Percentiles rank a stretch among this genome's conserved stretches.
phyloP scores from a whole-genome alignment of 306 rosid species.

The Lagenaria siceraria region DNA sequence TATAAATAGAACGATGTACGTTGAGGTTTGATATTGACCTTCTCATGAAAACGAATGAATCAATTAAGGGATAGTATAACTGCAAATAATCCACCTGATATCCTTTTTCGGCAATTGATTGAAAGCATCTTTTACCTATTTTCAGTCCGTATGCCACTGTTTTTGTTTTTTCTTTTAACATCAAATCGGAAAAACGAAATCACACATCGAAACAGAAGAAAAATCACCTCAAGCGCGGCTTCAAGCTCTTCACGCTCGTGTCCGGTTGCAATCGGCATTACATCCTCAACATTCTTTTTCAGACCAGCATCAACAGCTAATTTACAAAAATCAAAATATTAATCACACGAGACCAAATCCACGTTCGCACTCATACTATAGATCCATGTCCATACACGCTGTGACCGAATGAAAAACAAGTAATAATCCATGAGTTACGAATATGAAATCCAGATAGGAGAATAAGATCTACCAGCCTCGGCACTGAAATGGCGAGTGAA shows the following conservation, averaged over 20 bases:
- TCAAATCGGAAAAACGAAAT: background rate
- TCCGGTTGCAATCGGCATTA: slow-evolving; percentile 89
- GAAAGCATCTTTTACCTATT: background rate
- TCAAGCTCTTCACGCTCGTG: slow-evolving; percentile 92
- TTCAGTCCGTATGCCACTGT: background rate
- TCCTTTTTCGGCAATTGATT: background rate
- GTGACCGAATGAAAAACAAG: background rate
- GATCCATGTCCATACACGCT: background rate
- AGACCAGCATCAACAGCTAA: slow-evolving; percentile 8
- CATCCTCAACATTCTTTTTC: slow-evolving; percentile 66
- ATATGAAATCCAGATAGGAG: background rate
- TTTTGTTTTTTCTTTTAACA: background rate
- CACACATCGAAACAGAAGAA: background rate
- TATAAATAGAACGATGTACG: background rate
- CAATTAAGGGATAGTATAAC: background rate
- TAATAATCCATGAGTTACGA: background rate
- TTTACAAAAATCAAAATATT: background rate
- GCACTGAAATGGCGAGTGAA: slow-evolving; percentile 32
- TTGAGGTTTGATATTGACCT: background rate
- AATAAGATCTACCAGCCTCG: slow-evolving; percentile 32
- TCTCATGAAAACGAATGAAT: background rate
- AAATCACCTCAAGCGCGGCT: slow-evolving; percentile 40
- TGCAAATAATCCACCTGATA: background rate
- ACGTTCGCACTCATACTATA: background rate
- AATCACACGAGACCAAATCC: background rate